Evolutionary conservation across 768 basidiomycete genomes (phyloP).

Genomic region (Sistotremastrum niveocremeum): DNA sequence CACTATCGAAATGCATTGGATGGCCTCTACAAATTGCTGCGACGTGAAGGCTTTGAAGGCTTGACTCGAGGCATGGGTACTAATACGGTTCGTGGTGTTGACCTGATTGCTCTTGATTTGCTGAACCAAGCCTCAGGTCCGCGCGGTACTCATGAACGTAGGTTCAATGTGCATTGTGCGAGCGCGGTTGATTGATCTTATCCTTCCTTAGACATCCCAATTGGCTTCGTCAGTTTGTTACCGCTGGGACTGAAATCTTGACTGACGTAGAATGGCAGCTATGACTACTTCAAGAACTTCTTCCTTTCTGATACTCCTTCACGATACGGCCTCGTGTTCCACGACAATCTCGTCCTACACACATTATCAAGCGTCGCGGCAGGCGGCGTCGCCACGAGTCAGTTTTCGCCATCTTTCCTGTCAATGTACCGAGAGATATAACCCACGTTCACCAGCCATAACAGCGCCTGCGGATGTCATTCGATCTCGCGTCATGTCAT

Average conservation of each 20-base stretch:
- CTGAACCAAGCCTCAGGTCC: slow-evolving; percentile 20
- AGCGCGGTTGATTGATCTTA: neutral
- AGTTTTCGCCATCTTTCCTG: slow-evolving; percentile 12
- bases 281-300: slow-evolving; percentile 60
- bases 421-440: neutral
- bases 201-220: slow-evolving; percentile 47
- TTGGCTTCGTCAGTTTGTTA: slow-evolving; percentile 57
- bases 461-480: slow-evolving; percentile 72
- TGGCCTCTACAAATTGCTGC: slow-evolving; percentile 53
- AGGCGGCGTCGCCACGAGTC: slow-evolving; percentile 69
- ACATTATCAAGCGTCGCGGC: slow-evolving; percentile 52
- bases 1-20: slow-evolving; percentile 68
- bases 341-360: slow-evolving; percentile 56
- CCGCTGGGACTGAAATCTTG: neutral
- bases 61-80: slow-evolving; percentile 64
- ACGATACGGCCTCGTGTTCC: slow-evolving; percentile 43
- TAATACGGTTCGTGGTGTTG: slow-evolving; percentile 42
- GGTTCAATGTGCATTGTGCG: slow-evolving; percentile 13
- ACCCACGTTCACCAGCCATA: slow-evolving; percentile 34
- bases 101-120: slow-evolving; percentile 4
- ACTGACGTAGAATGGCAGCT: slow-evolving; percentile 26
- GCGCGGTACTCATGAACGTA: slow-evolving; percentile 69
- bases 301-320: slow-evolving; percentile 42
- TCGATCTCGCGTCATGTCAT: slow-evolving; percentile 64
- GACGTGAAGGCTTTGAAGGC: slow-evolving; percentile 55